Evolutionary conservation across 2,329 filamentous ascomycete species (phyloP), one percentile per base, ranked within the genome.

Genomic region (Cercospora beticola): DNA sequence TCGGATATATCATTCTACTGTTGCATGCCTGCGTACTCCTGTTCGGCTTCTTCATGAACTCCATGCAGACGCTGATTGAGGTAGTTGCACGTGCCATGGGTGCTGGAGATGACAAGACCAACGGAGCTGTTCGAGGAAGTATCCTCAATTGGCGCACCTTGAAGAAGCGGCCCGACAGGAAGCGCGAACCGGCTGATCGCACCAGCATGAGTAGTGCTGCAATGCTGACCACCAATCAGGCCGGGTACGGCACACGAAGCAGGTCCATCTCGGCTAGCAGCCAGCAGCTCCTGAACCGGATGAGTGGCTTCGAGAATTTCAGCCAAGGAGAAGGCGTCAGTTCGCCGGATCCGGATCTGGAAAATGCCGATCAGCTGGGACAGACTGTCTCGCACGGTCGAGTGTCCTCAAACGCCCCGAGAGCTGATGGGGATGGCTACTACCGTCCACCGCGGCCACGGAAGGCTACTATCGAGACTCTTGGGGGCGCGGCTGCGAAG

Each of bases 1-100:
- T 98, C 73, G 95, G 94, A 43, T 99, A 99, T 78, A 88, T 90
- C 28, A 96, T 98, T 66, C 84, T 99, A 59, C 80, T 96, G 30
- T 87, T 97, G 40, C 95, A 99, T 77, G 94, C 88, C 3, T 86
- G 90, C 70, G 92, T 97, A 0, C 82, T 99, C 23, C 85, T 97
- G 3, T 92, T 98, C 74, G 94, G 93, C 1, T 99, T 98, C 82
- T 92, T 97, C 78, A 83, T 99, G 49, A 97, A 97, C 77, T 91
- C 95, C 1, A 79, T 97, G 6, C 93, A 97, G 78, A 97, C 94
- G 0, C 86, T 97, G 52, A 87, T 97, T 49, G 95, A 99, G 79
- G 93, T 99, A 8, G 84, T 90, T 61, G 93, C 94, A 28, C 88
- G 94, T 64, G 84, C 95, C 76, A 86, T 91, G 28, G 94, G 94